Evolutionary conservation across 768 basidiomycete genomes (phyloP), one percentile per base, ranked within the genome.

Genomic region (Trametes gibbosa): DNA sequence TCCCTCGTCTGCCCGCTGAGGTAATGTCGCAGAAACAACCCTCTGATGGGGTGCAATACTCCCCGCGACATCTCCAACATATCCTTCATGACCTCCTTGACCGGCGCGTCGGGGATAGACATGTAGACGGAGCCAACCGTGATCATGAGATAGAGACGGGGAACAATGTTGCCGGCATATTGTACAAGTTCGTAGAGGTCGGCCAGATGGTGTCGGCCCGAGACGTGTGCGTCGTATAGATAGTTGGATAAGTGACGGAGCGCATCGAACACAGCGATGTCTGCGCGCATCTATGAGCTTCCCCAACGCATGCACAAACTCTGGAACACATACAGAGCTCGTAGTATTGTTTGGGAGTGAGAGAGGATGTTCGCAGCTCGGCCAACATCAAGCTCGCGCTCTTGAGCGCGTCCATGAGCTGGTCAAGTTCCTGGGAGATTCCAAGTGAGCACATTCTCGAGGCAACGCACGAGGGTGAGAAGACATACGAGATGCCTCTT

Each of bases 31-130:
- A 99, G 78, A 75, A 99, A 99, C 34, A 99, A 77, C 17, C 97
- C 97, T 46, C 97, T 82, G 50, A 95, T 93, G n/a, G 97, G 96
- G 71, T 98, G 95, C 63, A 98, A 81, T 5, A 99, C 94, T 61
- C 97, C 97, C 19, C 95, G 81, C 35, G 94, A 94, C 97, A 98
- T 98, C 74, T 99, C 97, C 90, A 99, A 90, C 96, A 98, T 98
- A 74, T 99, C 97, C 81, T 97, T 98, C 96, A 98, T 99, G 62
- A 99, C 94, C 77, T 99, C 96, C 79, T 95, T 97, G 56, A 98
- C 87, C 4, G 96, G 96, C 10, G 96, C 95, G 59, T 97, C 96
- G 2, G 94, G 86, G 51, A 98, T 87, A 27, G 94, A 95, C 97
- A 99, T 98, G 80, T 98, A 99, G 35, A 98, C 95, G 0, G 96